A percentile compares a stretch with the other conserved stretches of the same genome.
Conservation (phyloP, 2,329 filamentous ascomycete species). For the Curvularia eragrostidis region DNA sequence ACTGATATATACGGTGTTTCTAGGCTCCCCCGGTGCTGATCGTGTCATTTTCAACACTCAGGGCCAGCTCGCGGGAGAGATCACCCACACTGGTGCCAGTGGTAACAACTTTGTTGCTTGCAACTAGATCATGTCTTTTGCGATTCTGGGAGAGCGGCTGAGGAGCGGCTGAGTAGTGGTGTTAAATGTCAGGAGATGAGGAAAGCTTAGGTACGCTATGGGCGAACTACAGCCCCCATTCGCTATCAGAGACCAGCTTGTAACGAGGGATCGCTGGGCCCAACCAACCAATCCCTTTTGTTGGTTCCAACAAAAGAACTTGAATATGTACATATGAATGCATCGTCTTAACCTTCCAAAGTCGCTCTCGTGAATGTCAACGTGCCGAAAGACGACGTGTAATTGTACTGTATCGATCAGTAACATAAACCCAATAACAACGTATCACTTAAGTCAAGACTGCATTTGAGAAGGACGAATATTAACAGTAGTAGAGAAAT, state of each 20-base stretch:
- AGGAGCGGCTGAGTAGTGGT: background rate
- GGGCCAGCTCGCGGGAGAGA: constrained; percentile 66
- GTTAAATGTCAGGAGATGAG: background rate
- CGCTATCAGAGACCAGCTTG: background rate
- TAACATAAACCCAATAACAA: too few relatives aligned
- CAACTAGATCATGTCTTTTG: constrained; percentile 18
- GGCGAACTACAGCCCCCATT: background rate
- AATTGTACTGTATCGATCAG: too few relatives aligned
- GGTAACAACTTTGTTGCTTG: constrained; percentile 74
- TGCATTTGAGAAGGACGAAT: background rate
- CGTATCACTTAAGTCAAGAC: background rate
- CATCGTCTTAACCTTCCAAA: background rate
- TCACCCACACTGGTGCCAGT: constrained; percentile 74
- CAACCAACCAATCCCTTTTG: too few relatives aligned
- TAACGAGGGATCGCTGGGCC: background rate
- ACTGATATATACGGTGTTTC: background rate
- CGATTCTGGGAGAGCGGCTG: background rate
- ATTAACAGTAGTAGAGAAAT: background rate
- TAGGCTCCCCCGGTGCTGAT: constrained; percentile 69
- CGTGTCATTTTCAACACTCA: constrained; percentile 68
- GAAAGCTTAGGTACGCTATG: background rate
- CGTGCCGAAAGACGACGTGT: too few relatives aligned
- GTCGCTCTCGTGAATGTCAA: background rate
- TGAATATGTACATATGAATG: background rate
- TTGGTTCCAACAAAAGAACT: background rate